A percentile compares a stretch with the other conserved stretches of the same genome.
These are phyloP conservation scores for Agaricus subrufescens DNA, from an alignment of 768 basidiomycete genomes.

Conservation along the genomic window DNA sequence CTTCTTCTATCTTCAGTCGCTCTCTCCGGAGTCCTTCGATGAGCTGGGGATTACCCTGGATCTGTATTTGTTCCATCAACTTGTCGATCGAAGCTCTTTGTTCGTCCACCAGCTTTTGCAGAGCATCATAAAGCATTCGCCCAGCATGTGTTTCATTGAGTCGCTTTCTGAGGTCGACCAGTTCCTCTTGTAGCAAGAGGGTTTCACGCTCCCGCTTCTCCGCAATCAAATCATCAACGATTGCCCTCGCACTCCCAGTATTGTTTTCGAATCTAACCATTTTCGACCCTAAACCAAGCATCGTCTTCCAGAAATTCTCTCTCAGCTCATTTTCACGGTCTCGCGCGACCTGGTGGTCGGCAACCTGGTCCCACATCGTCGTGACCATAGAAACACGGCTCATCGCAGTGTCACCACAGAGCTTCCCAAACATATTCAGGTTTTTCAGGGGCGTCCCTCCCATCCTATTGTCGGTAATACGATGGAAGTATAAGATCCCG, in stretches of 20 bases:
- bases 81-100: not conserved
- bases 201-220: not conserved
- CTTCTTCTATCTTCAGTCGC: not conserved
- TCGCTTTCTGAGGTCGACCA: not conserved
- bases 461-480: constrained; percentile 27
- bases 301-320: constrained; percentile 13
- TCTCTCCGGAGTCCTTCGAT: not conserved
- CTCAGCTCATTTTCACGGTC: constrained; percentile 12
- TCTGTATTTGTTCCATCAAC: not conserved
- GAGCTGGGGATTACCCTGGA: not conserved
- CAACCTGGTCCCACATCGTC: constrained; percentile 47
- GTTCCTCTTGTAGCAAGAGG: constrained; percentile 1
- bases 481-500: constrained; percentile 10
- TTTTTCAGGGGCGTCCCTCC: constrained; percentile 47
- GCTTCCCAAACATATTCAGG: constrained; percentile 45
- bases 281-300: constrained; percentile 10
- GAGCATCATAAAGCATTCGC: not conserved
- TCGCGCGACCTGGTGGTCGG: not conserved
- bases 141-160: constrained; percentile 5
- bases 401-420: constrained; percentile 49
- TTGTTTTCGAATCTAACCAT: not conserved
- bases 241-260: not conserved
- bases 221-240: not conserved
- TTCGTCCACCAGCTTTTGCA: constrained; percentile 1
- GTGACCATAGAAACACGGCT: constrained; percentile 49